Conservation (phyloP, 1,284 basidiomycete species). For the Austropuccinia psidii region DNA sequence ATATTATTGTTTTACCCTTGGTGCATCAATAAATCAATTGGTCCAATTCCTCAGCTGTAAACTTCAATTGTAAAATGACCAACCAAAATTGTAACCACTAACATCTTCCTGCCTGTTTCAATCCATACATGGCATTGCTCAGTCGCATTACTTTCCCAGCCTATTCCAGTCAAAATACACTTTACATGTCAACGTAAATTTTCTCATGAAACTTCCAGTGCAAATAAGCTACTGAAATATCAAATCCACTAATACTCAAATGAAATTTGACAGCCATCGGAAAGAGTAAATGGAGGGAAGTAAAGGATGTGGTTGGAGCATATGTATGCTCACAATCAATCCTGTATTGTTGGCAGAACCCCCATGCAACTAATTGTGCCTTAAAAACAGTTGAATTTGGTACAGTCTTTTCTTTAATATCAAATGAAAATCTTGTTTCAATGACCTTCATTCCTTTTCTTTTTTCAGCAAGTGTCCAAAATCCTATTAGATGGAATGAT, state of each 20-base stretch:
- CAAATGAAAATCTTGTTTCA: too few relatives aligned
- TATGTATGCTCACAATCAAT: neutral
- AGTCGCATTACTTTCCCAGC: neutral
- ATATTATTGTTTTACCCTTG: neutral
- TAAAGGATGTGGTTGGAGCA: neutral
- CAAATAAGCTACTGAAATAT: neutral
- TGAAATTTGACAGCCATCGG: neutral
- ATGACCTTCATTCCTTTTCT: too few relatives aligned
- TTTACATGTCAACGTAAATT: neutral
- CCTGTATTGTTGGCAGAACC: too few relatives aligned
- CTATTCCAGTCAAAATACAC: neutral
- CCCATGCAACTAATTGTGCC: neutral
- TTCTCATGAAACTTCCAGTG: neutral
- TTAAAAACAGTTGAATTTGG: too few relatives aligned
- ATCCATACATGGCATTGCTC: neutral
- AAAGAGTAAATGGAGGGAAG: neutral
- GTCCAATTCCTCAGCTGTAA: neutral
- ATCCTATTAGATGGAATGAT: too few relatives aligned
- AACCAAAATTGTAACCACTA: neutral
- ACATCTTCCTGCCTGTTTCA: neutral
- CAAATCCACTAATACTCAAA: neutral
- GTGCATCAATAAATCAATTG: neutral
- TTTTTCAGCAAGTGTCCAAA: too few relatives aligned
- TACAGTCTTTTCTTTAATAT: too few relatives aligned
- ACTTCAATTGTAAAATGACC: neutral